phyloP scores from a whole-genome alignment of 768 basidiomycete species.

The Kwoniella pini region DNA sequence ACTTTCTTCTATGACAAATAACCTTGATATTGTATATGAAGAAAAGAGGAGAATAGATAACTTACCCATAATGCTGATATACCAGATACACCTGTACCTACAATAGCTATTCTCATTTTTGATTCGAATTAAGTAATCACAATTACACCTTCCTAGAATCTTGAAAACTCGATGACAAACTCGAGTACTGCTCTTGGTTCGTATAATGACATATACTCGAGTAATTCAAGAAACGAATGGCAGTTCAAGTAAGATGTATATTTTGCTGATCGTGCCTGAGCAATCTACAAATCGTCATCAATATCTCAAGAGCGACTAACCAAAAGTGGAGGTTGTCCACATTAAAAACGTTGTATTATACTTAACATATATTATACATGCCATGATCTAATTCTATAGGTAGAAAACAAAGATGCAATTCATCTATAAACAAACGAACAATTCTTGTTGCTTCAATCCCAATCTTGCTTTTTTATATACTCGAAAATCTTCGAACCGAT shows the following conservation, averaged over 20 bases:
- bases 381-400: too few species aligned
- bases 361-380: too few species aligned
- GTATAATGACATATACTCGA: too few species aligned
- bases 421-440: too few species aligned
- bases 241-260: neutral
- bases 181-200: neutral
- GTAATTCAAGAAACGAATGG: neutral
- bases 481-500: slow-evolving; percentile 76
- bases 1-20: too few species aligned
- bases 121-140: too few species aligned
- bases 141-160: too few species aligned
- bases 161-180: too few species aligned
- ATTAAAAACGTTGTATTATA: too few species aligned
- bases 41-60: slow-evolving; percentile 3
- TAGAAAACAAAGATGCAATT: too few species aligned
- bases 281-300: neutral
- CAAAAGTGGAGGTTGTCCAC: too few species aligned
- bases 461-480: slow-evolving; percentile 71
- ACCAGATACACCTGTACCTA: slow-evolving; percentile 78
- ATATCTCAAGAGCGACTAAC: neutral
- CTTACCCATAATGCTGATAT: slow-evolving; percentile 73
- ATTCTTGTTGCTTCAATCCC: too few species aligned
- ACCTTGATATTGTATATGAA: neutral
- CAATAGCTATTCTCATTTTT: slow-evolving; percentile 63
- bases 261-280: slow-evolving; percentile 6